These are phyloP conservation scores for Sugiyamaella qingdaonensis DNA, from an alignment of 805 yeast genomes.

Conservation along the genomic window DNA sequence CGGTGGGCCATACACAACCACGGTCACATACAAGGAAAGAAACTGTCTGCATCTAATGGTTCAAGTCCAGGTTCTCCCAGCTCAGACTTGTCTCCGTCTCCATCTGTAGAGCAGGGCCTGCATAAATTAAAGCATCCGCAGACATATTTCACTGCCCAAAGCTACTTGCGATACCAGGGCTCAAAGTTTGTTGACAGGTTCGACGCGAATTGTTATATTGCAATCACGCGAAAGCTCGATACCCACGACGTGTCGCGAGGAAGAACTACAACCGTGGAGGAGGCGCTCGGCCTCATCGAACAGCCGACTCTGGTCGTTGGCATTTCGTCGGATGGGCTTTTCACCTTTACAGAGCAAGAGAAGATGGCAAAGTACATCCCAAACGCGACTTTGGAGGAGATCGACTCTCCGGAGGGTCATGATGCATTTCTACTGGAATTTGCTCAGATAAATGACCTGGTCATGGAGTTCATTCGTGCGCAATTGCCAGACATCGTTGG, in stretches of 20 bases:
- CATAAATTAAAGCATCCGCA: slow-evolving; percentile 33
- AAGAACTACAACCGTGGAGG: slow-evolving; percentile 45
- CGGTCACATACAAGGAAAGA: slow-evolving; percentile 48
- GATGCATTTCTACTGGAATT: slow-evolving; percentile 94
- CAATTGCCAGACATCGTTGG: slow-evolving; percentile 57
- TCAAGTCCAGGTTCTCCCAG: slow-evolving; percentile 2
- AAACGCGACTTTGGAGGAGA: slow-evolving; percentile 59
- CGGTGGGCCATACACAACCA: slow-evolving; percentile 86
- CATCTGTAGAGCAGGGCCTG: slow-evolving; percentile 1
- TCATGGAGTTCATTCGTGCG: slow-evolving; percentile 58
- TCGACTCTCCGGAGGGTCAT: slow-evolving; percentile 93
- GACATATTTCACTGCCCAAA: slow-evolving; percentile 87
- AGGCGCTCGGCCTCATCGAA: slow-evolving; percentile 53
- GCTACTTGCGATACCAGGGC: slow-evolving; percentile 91
- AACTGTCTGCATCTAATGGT: slow-evolving; percentile 12
- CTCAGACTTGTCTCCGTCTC: neutral
- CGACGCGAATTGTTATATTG: slow-evolving; percentile 94
- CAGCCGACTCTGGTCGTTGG: slow-evolving; percentile 87
- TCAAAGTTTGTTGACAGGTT: slow-evolving; percentile 82
- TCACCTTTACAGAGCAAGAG: slow-evolving; percentile 89
- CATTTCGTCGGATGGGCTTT: slow-evolving; percentile 85
- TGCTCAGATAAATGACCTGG: slow-evolving; percentile 67
- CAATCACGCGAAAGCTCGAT: slow-evolving; percentile 88
- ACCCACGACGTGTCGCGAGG: slow-evolving; percentile 92
- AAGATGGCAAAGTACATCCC: slow-evolving; percentile 73